These are phyloP conservation scores for Chlorella vulgaris DNA, from an alignment of 139 green algal species.

Conservation along the genomic window DNA sequence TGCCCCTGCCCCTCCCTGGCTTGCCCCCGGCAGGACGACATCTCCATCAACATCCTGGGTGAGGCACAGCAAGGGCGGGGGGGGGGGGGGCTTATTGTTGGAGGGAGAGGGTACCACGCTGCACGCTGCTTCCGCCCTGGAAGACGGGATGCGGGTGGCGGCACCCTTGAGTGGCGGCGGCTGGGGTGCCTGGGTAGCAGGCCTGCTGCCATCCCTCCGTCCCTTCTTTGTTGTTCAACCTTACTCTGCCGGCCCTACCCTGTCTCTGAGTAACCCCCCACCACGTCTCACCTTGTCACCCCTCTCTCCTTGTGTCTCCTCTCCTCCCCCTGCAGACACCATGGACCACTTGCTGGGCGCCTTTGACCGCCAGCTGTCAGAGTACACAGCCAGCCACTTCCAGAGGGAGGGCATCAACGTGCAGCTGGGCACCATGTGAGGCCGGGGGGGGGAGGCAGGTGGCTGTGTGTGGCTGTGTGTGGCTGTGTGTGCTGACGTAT, in stretches of 20 bases:
- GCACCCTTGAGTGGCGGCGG: no score
- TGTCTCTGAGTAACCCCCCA: background rate
- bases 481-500: no score
- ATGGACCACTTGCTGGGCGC: slow-evolving; percentile 89
- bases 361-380: slow-evolving; percentile 84
- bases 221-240: no score
- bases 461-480: no score
- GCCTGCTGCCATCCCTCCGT: background rate
- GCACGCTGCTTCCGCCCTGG: no score
- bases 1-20: background rate
- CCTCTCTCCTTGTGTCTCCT: background rate
- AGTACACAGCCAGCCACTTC: slow-evolving; percentile 67
- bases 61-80: background rate
- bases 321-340: slow-evolving; percentile 70
- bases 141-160: no score
- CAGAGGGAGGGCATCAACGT: slow-evolving; percentile 53
- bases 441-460: background rate
- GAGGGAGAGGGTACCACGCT: no score
- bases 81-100: no score
- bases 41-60: no score
- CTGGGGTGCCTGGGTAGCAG: no score
- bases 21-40: background rate
- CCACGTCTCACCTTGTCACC: background rate
- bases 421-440: slow-evolving; percentile 32
- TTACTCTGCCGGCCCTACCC: no score